Evolutionary conservation across 495 filamentous ascomycete genomes (phyloP), one percentile per base, ranked within the genome.

Genomic region (Letharia lupina): DNA sequence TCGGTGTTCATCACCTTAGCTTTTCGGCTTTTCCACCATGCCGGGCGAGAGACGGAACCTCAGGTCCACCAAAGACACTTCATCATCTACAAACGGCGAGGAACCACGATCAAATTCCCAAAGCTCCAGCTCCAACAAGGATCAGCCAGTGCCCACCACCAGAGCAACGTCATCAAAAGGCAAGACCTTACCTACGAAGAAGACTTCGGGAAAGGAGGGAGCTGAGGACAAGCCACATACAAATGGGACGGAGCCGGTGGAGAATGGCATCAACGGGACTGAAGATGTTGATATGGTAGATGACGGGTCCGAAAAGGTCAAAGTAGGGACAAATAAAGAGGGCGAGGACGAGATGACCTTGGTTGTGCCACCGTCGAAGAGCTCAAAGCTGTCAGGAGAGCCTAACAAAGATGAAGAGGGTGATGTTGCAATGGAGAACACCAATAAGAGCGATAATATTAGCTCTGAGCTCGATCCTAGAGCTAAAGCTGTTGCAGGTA

Each of bases 201-300:
- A 82, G 74, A 77, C 72, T 70, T 66, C 73, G 31, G 48, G 42
- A 47, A 70, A 75, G 72, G 77, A 77, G 63, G 82, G 82, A 80
- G 82, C 80, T 64, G 83, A 81, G 71, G 89, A 90, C 72, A 86
- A 88, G 75, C 86, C 87, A 73, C 87, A 88, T 74, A 78, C 78
- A 63, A 89, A 89, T 77, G 86, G 86, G 68, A 87, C 85, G 62
- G 85, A 90, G 70, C 84, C 87, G 65, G 80, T 86, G 63, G 86
- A 89, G 76, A 90, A 90, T 77, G 85, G 88, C 70, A 81, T 90
- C 77, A 85, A 89, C 73, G 86, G 87, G 69, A 84, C 84, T 66
- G 86, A 92, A 68, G 90, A 92, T 76, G 83, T 91, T 69, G 89
- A 91, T 74, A 91, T 92, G 89, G 86, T 85, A 75, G 87, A 89